Base-by-base conservation (phyloP, 2,329 filamentous ascomycete genomes). In the Penicillium sp. region DNA sequence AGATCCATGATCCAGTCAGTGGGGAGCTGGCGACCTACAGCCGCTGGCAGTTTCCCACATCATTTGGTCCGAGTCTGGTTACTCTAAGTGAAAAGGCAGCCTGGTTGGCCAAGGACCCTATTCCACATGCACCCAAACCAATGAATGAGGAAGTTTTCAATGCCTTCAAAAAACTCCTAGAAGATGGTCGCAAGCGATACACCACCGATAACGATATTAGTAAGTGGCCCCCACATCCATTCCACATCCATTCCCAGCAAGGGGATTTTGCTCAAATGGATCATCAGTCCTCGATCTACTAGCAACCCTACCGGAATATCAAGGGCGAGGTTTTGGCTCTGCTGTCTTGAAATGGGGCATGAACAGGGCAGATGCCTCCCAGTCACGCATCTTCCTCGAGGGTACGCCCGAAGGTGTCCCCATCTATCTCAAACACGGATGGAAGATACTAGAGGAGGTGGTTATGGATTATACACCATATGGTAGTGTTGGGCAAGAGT, bases 401-500 rank as follows among this genome's bases (percentile, higher is more conserved):
- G 79, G 81, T 9, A 83, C 82, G 46, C 76, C 74, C 0, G 75
- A 74, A 17, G 82, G 80, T 2, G 76, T 72, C 57, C 73, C 71
- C 0, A 53, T 84, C 19, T 85, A 85, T 69, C 67, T 75, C 57
- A 79, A 75, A 60, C 73, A 78, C 63, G 82, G 82, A 4, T 85
- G 82, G 61, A 64, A 67, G 53, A 67, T 72, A 8, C 58, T 80
- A 17, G 77, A 76, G 2, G 68, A 73, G 43, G 50, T 78, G 15
- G 48, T 48, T 29, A 68, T 81, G 46, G 70, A 78, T n/a, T 69
- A 71, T 8, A 69, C 67, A 0, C 58, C 41, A 3, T 73, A 73
- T 43, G 70, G 67, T 7, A 59, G 56, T 6, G 50, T 57, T 33
- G 66, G 70, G 17, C 47, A 25, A 2, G 65, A 69, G 25, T 54